phyloP scores from a whole-genome alignment of 2,329 filamentous ascomycete genomes.

The Sclerotinia glacialis region DNA sequence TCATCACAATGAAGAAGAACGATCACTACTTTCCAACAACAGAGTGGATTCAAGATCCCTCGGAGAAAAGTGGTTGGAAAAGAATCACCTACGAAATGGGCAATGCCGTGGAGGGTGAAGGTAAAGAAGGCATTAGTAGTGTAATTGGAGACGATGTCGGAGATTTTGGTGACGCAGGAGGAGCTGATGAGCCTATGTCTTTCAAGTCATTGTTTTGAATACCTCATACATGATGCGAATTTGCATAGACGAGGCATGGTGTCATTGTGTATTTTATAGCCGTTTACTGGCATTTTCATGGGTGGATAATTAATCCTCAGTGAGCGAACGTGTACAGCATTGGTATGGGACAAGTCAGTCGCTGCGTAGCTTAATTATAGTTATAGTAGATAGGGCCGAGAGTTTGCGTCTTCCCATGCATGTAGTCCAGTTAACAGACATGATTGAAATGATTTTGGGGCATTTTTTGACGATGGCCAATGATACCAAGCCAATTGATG shows the following conservation, averaged over 20 bases:
- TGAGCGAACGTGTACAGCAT: not conserved
- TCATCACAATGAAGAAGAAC: conserved; percentile 99
- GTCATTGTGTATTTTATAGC: conserved; percentile 10
- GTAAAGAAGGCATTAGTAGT: conserved; percentile 38
- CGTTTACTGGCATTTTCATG: not conserved
- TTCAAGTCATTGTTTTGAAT: not conserved
- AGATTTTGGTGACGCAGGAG: conserved; percentile 29
- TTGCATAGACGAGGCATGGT: not conserved
- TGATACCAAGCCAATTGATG: not conserved
- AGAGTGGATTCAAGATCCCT: conserved; percentile 64
- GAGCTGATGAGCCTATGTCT: conserved; percentile 20
- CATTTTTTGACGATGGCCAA: conserved; percentile 2
- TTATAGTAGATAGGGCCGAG: not conserved
- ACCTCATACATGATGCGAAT: not conserved
- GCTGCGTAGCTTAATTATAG: not conserved
- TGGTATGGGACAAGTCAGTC: not conserved
- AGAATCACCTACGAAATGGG: conserved; percentile 60
- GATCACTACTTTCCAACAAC: conserved; percentile 86
- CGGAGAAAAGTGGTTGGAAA: conserved; percentile 60
- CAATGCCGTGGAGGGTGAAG: conserved; percentile 53
- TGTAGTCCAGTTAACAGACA: not conserved
- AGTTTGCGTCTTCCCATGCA: not conserved
- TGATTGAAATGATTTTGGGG: not conserved
- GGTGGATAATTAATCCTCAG: not conserved
- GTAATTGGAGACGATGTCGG: conserved; percentile 33